These are phyloP conservation scores for Hypsizygus marmoreus DNA, from an alignment of 768 basidiomycete genomes.

Conservation along the genomic window DNA sequence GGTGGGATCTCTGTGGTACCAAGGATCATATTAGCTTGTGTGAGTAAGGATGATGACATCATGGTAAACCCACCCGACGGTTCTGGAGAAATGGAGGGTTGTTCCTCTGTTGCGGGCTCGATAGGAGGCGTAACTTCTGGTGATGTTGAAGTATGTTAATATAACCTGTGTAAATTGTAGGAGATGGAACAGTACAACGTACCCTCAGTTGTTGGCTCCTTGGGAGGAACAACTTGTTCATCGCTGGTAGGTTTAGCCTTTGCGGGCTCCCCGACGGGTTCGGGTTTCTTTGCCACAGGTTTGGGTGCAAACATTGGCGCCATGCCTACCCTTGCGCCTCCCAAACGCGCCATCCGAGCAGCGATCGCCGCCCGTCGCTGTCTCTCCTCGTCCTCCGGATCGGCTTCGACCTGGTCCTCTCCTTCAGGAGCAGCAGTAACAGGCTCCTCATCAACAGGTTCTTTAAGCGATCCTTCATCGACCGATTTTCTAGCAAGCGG, in stretches of 20 bases:
- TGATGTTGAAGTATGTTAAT: constrained; percentile 8
- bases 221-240: constrained; percentile 4
- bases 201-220: constrained; percentile 10
- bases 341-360: constrained; percentile 90
- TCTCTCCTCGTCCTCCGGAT: constrained; percentile 71
- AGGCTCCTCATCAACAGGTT: background rate
- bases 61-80: constrained; percentile 9
- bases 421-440: constrained; percentile 18
- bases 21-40: background rate
- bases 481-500: too few species aligned
- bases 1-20: constrained; percentile 15
- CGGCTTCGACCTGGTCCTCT: constrained; percentile 34
- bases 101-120: constrained; percentile 9
- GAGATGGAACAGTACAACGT: background rate
- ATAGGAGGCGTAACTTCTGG: constrained; percentile 1
- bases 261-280: constrained; percentile 30
- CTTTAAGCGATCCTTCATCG: too few species aligned
- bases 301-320: constrained; percentile 65
- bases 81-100: background rate
- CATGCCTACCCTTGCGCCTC: constrained; percentile 84
- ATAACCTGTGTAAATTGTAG: background rate
- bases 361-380: constrained; percentile 86
- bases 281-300: constrained; percentile 35
- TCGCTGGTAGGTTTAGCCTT: constrained; percentile 13
- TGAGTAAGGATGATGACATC: background rate